Conservation (phyloP, 208 protist genomes). For the Paratrypanosoma confusum region DNA sequence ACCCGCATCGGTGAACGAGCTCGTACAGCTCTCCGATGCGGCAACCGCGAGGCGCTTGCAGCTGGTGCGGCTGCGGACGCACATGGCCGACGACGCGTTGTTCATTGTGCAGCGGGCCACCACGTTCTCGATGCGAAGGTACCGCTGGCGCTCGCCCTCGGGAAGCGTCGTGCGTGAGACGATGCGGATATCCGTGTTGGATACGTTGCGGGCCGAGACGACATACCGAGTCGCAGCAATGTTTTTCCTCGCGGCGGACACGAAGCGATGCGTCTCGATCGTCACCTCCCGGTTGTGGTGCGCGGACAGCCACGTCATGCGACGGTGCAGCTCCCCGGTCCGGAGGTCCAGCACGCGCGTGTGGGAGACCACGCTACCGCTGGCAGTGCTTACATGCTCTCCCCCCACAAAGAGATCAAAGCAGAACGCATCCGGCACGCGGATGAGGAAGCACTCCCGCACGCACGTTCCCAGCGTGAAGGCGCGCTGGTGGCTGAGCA, state of each 20-base stretch:
- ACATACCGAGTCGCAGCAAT: conserved; percentile 55
- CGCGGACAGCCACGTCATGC: conserved; percentile 63
- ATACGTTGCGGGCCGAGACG: conserved; percentile 67
- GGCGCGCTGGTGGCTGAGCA: conserved; percentile 13
- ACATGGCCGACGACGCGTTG: conserved; percentile 52
- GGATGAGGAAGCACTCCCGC: conserved; percentile 52
- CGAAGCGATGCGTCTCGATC: conserved; percentile 67
- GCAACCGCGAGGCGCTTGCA: conserved; percentile 70
- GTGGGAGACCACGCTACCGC: conserved; percentile 41
- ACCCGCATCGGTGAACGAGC: too few species aligned
- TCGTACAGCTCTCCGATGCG: conserved; percentile 38
- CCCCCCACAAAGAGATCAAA: conserved; percentile 74
- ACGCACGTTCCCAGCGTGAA: conserved; percentile 27
- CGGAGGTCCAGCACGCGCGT: conserved; percentile 54
- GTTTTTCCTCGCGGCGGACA: conserved; percentile 46
- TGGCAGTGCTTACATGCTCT: conserved; percentile 59
- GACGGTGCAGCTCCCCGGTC: conserved; percentile 60
- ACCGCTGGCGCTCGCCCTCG: conserved; percentile 11
- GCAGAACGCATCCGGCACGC: conserved; percentile 72
- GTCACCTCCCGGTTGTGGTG: conserved; percentile 52
- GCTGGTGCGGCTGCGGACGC: conserved; percentile 74
- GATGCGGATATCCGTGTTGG: conserved; percentile 78
- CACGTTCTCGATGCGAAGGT: conserved; percentile 60
- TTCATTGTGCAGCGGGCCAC: conserved; percentile 41
- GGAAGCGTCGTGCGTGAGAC: conserved; percentile 54